Base-by-base conservation (phyloP, 2,329 filamentous ascomycete species). In the Xylariaceae sp. region DNA sequence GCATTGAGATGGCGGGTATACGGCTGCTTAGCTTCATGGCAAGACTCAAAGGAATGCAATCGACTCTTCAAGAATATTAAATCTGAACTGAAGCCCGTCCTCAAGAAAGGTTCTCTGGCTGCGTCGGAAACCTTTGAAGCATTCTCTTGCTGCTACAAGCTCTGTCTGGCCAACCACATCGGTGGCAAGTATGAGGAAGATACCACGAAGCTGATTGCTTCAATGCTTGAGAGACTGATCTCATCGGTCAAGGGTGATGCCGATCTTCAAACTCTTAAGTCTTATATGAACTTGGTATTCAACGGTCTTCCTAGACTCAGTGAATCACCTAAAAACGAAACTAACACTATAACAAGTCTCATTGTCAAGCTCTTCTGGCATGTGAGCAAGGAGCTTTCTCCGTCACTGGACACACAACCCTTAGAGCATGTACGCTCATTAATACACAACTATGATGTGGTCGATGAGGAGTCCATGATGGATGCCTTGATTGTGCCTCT, bases 1-100 rank as follows among this genome's bases (percentile, higher is more conserved):
- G 65, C 64, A 5, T 59, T 72, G n/a, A 67, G 64, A 59, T 73
- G 70, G 69, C 67, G 67, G 13, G 62, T 73, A 51, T 62, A 67
- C 6, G 62, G 69, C 10, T 65, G 49, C 23, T 61, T 71, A 49
- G 67, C 66, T 39, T 65, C 66, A 15, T 72, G 70, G 70, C 66
- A 65, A 54, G 60, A 61, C 23, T 64, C 68, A 13, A 62, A 66
- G 2, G 63, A 67, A 2, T 64, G 66, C 15, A 57, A 66, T 18
- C 61, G 62, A 39, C 64, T 73, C 11, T 71, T 68, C 65, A 61
- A 62, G 8, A 64, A 66, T 18, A 61, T 66, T 35, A 69, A 68
- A 52, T 56, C 64, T 10, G 55, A 56, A 30, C 57, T 72, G 13
- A 67, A 67, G 51, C 58, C 56, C 3, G 60, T 68, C n/a, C 63